These are phyloP conservation scores for Botryotinia calthae DNA, from an alignment of 2,329 filamentous ascomycete species.

Conservation along the genomic window DNA sequence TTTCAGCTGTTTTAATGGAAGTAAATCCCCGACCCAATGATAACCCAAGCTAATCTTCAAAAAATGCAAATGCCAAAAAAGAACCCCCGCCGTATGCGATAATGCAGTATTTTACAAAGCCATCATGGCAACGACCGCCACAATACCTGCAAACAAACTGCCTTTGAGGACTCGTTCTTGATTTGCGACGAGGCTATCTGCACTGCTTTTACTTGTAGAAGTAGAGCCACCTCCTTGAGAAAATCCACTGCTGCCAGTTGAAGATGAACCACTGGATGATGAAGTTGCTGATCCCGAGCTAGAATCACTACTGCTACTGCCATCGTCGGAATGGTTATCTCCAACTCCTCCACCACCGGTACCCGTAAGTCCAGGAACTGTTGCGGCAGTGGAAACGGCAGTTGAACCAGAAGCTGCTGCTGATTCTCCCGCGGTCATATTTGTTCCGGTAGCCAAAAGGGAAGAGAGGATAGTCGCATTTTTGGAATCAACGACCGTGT, in stretches of 20 bases:
- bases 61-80: slow-evolving; percentile 1
- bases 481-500: slow-evolving; percentile 73
- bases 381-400: slow-evolving; percentile 40
- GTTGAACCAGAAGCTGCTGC: slow-evolving; percentile 38
- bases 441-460: slow-evolving; percentile 74
- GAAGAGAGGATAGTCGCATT: slow-evolving; percentile 75
- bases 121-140: slow-evolving; percentile 38
- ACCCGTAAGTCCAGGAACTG: slow-evolving; percentile 56
- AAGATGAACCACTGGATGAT: slow-evolving; percentile 26
- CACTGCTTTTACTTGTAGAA: slow-evolving; percentile 24
- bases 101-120: slow-evolving; percentile 29
- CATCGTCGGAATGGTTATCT: neutral
- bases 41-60: neutral
- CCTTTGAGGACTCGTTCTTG: slow-evolving; percentile 35
- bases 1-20: neutral
- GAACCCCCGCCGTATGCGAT: neutral
- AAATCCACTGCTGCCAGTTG: slow-evolving; percentile 35
- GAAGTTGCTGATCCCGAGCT: slow-evolving; percentile 24
- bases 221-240: slow-evolving; percentile 32
- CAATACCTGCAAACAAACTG: slow-evolving; percentile 36
- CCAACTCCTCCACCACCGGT: slow-evolving; percentile 38
- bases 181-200: slow-evolving; percentile 29
- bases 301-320: slow-evolving; percentile 1
- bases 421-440: slow-evolving; percentile 58
- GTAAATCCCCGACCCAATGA: neutral